phyloP scores from a whole-genome alignment of 495 filamentous ascomycete species.

The Cetradonia linearis region DNA sequence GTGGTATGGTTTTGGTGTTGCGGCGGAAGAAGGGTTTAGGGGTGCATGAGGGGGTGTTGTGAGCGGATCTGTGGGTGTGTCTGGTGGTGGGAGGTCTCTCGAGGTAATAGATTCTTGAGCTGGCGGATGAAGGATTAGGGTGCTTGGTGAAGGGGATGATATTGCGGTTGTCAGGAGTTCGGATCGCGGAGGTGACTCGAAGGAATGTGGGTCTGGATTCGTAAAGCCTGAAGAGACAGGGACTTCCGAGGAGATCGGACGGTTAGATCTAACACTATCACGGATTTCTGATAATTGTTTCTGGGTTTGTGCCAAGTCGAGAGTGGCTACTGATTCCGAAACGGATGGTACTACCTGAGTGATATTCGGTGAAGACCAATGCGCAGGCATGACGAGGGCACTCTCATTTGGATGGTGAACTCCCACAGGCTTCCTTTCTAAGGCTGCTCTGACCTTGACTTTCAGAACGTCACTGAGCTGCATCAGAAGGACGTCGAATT shows the following conservation, averaged over 20 bases:
- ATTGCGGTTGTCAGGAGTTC: constrained; percentile 16
- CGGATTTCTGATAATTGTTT: constrained; percentile 19
- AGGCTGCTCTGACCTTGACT: constrained; percentile 18
- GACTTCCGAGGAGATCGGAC: constrained; percentile 16
- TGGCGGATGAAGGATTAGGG: constrained; percentile 14
- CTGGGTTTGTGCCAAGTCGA: constrained; percentile 17
- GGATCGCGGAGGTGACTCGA: constrained; percentile 13
- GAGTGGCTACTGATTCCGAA: constrained; percentile 14
- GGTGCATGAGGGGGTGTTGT: constrained; percentile 18
- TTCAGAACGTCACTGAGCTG: constrained; percentile 18
- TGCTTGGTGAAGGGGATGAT: constrained; percentile 18
- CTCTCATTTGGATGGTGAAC: constrained; percentile 14
- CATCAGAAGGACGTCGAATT: constrained; percentile 18
- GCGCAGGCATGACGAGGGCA: constrained; percentile 14
- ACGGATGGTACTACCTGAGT: constrained; percentile 17
- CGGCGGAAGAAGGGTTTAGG: constrained; percentile 17
- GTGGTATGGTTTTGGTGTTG: constrained; percentile 16
- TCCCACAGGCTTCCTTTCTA: constrained; percentile 18
- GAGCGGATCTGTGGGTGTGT: constrained; percentile 14
- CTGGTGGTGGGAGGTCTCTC: constrained; percentile 17
- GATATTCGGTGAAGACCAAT: constrained; percentile 15
- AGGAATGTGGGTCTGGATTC: constrained; percentile 14
- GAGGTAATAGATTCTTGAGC: constrained; percentile 17
- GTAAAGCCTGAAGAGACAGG: constrained; percentile 18
- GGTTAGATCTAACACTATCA: constrained; percentile 14